Evolutionary conservation across 495 filamentous ascomycete genomes (phyloP).

Genomic region (Hypoxylon lenormandii): DNA sequence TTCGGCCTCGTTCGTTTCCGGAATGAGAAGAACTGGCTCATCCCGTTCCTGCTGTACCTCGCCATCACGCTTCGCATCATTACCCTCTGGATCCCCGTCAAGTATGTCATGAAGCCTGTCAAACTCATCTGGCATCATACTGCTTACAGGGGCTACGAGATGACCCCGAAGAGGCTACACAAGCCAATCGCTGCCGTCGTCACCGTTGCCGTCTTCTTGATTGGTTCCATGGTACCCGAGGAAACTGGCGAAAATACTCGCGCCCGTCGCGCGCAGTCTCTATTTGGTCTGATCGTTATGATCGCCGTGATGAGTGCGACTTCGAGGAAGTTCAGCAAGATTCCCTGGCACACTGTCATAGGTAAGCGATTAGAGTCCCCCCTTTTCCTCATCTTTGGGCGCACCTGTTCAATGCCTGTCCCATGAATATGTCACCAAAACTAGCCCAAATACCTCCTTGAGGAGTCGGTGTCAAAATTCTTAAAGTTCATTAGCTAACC

Average conservation of each 20-base stretch:
- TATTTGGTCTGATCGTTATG: conserved; percentile 83
- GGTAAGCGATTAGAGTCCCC: conserved; percentile 40
- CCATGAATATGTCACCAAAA: too few species aligned
- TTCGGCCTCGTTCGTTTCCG: conserved; percentile 79
- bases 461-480: not conserved
- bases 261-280: conserved; percentile 78
- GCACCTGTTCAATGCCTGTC: not conserved
- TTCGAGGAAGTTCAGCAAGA: conserved; percentile 75
- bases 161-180: conserved; percentile 72
- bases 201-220: conserved; percentile 74
- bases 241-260: conserved; percentile 81
- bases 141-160: conserved; percentile 62
- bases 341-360: conserved; percentile 89
- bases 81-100: conserved; percentile 76
- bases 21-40: conserved; percentile 80
- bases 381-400: not conserved
- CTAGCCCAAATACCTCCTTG: not conserved
- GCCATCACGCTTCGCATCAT: conserved; percentile 77
- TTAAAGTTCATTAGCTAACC: conserved; percentile 14
- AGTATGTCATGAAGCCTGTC: conserved; percentile 72
- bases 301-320: conserved; percentile 73
- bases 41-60: conserved; percentile 85
- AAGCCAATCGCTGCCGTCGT: conserved; percentile 69
- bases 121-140: conserved; percentile 74
- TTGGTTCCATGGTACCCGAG: conserved; percentile 78